A percentile compares a stretch with the other conserved stretches of the same genome.
These are phyloP conservation scores for Exophiala sp. DNA, from an alignment of 2,329 filamentous ascomycete genomes.

Conservation along the genomic window DNA sequence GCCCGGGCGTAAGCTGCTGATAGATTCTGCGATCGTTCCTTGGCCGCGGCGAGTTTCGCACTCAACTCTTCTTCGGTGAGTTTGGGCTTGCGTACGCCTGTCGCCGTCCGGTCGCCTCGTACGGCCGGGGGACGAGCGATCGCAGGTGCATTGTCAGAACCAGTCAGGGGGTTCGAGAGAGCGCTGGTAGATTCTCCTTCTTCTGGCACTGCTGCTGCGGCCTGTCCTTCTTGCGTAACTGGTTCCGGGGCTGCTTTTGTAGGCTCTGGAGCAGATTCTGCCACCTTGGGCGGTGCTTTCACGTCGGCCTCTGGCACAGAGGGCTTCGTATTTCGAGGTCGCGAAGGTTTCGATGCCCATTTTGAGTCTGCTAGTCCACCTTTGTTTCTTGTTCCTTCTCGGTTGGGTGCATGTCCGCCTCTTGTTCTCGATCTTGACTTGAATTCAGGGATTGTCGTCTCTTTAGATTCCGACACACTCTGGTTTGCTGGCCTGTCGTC, in stretches of 20 bases:
- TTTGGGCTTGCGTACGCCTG: slow-evolving; percentile 53
- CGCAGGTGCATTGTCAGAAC: slow-evolving; percentile 10
- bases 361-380: slow-evolving; percentile 28
- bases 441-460: slow-evolving; percentile 3
- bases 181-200: slow-evolving; percentile 23
- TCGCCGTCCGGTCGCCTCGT: slow-evolving; percentile 50
- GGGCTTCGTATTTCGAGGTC: background rate
- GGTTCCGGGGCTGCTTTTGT: slow-evolving; percentile 8
- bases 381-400: slow-evolving; percentile 15
- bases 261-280: background rate
- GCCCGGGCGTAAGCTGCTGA: slow-evolving; percentile 57
- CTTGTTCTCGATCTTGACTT: slow-evolving; percentile 15
- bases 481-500: background rate
- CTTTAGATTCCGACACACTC: background rate
- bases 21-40: slow-evolving; percentile 55
- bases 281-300: slow-evolving; percentile 1
- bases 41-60: slow-evolving; percentile 56
- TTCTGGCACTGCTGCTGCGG: slow-evolving; percentile 9
- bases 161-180: background rate
- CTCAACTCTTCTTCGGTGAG: slow-evolving; percentile 60
- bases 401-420: slow-evolving; percentile 10
- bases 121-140: slow-evolving; percentile 40
- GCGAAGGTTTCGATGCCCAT: slow-evolving; percentile 18
- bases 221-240: slow-evolving; percentile 7
- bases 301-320: background rate